Evolutionary conservation across 352 stramenopile genomes (phyloP), one percentile per base, ranked within the genome.

Genomic region (Phytophthora tentaculata): DNA sequence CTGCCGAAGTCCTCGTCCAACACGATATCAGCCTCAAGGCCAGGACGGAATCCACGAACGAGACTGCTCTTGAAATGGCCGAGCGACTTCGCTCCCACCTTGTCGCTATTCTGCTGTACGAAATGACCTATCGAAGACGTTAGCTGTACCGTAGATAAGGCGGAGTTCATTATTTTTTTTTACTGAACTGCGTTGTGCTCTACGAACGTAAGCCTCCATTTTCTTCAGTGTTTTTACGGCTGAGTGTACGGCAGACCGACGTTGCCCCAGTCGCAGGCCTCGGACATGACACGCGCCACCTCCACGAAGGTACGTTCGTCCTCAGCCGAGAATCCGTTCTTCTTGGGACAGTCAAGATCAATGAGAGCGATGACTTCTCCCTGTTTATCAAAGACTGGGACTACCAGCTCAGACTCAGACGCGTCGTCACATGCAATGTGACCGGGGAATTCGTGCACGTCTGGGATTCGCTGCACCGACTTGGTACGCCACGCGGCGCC

Each of bases 361-460:
- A 95, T 79, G 51, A 95, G 82, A 19, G 84, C 87, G 26, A 93
- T 53, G 35, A 94, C 76, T 13, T 90, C 76, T n/a, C 83, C 84
- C 19, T 81, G 51, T 28, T 83, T 74, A 67, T 88, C 74, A 12
- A 94, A 48, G 45, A 95, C 74, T 5, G 87, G 87, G 50, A 94
- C 81, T 48, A 95, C 87, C 28, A 95, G 81, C 74, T 95, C 87
- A 8, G 87, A 95, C 57, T 91, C 61, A 35, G 87, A 95, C 19
- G 85, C 87, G 48, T 71, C 81, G 66, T 95, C 87, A 55, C 87
- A 95, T 17, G 85, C 87, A 71, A 95, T 95, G 77, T 95, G 87
- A 29, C 84, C 85, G 8, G 86, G 81, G 53, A 94, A 94, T 24
- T 77, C 53, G 69, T 94, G 83, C 60, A 95, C 87, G 43, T 94